Conservation (phyloP, 495 filamentous ascomycete species). For the Penicillium ucsense region DNA sequence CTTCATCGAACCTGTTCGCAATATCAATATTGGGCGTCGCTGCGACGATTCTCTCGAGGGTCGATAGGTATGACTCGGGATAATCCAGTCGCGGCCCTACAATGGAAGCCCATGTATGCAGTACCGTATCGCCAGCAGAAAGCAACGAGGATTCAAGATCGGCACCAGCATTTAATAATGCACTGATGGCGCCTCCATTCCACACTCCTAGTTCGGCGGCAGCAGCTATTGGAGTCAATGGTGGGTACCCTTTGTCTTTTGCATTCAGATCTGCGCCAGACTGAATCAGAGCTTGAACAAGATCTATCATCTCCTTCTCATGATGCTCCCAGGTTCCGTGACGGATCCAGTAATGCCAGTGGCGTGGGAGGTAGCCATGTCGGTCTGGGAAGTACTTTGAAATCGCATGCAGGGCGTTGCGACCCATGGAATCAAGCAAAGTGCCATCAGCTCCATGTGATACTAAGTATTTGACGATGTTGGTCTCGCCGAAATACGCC, state of each 20-base stretch:
- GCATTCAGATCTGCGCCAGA: conserved; percentile 15
- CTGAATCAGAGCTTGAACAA: conserved; percentile 10
- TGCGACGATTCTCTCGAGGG: conserved; percentile 2
- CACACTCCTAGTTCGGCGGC: conserved; percentile 12
- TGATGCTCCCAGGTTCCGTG: conserved; percentile 12
- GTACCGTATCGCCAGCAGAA: conserved; percentile 6
- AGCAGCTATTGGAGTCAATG: conserved; percentile 7
- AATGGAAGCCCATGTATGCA: conserved; percentile 11
- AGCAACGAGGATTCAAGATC: conserved; percentile 2
- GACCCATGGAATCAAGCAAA: conserved; percentile 5
- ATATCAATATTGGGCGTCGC: conserved; percentile 9
- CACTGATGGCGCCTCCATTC: conserved; percentile 8
- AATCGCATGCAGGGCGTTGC: conserved; percentile 12
- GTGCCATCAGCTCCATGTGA: conserved; percentile 8
- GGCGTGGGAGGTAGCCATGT: conserved; percentile 6
- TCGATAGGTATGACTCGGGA: conserved; percentile 7
- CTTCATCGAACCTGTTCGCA: conserved; percentile 4
- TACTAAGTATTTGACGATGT: conserved; percentile 6
- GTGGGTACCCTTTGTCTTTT: conserved; percentile 12
- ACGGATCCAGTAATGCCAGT: conserved; percentile 12
- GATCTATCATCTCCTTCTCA: neutral
- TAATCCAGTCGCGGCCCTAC: conserved; percentile 11
- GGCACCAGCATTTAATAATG: conserved; percentile 9
- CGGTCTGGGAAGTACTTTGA: conserved; percentile 7
- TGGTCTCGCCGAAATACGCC: conserved; percentile 10